phyloP scores from a whole-genome alignment of 352 stramenopile species.

The Phytophthora lateralis region DNA sequence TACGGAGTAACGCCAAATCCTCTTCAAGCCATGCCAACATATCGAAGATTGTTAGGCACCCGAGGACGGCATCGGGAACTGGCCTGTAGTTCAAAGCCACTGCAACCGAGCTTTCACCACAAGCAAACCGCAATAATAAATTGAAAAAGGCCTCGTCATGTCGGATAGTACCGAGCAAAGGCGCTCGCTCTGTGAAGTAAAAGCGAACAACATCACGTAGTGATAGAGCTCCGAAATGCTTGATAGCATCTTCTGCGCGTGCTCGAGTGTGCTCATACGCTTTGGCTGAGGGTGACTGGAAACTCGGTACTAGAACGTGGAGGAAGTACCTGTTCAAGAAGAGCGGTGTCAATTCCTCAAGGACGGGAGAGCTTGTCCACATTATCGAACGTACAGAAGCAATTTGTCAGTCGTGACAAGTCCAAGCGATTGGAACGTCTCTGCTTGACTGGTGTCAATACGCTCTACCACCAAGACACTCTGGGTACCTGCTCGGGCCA shows the following conservation, averaged over 20 bases:
- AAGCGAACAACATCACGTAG: constrained; percentile 45
- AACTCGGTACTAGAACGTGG: constrained; percentile 27
- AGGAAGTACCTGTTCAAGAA: constrained; percentile 39
- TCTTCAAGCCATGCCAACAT: constrained; percentile 60
- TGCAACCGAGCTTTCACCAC: constrained; percentile 43
- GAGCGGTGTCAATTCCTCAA: not conserved
- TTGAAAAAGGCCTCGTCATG: constrained; percentile 67
- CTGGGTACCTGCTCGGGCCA: constrained; percentile 26
- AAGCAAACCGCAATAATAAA: constrained; percentile 55
- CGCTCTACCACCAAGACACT: constrained; percentile 32
- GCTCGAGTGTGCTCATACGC: constrained; percentile 43
- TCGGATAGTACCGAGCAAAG: constrained; percentile 37
- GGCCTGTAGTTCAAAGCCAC: constrained; percentile 39
- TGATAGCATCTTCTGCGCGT: constrained; percentile 46
- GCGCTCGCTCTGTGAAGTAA: constrained; percentile 25
- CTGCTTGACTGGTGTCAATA: constrained; percentile 2
- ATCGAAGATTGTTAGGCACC: constrained; percentile 46
- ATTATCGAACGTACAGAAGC: constrained; percentile 35
- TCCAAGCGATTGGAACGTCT: constrained; percentile 27
- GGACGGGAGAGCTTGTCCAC: not conserved
- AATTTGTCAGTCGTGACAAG: constrained; percentile 49
- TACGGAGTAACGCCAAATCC: constrained; percentile 66
- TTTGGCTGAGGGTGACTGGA: constrained; percentile 24
- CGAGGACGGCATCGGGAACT: constrained; percentile 38
- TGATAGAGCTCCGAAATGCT: constrained; percentile 34